Conservation (phyloP, 441 rosid species). For the Adansonia rubrostipa region DNA sequence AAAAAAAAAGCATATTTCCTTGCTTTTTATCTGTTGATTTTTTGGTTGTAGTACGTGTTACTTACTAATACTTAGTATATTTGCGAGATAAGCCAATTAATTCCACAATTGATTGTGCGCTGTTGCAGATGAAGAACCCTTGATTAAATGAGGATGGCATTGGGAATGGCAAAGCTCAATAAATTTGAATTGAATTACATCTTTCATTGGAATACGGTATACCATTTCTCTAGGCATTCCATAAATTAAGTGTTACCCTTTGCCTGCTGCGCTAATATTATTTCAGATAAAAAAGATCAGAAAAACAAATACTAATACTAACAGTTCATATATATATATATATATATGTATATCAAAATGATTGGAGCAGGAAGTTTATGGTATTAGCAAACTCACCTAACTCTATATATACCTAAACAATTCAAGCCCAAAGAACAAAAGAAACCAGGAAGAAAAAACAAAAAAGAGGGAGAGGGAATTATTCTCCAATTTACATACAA, state of each 20-base stretch:
- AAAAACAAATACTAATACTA: background rate
- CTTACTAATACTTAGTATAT: background rate
- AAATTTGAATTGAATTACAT: conserved; percentile 23
- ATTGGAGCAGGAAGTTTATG: conserved; percentile 3
- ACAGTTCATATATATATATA: background rate
- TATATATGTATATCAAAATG: background rate
- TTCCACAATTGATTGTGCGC: background rate
- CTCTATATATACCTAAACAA: conserved; percentile 20
- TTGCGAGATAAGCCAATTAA: background rate
- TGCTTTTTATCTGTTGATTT: background rate
- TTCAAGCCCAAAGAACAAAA: background rate
- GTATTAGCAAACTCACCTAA: background rate
- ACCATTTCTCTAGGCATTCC: conserved; percentile 33
- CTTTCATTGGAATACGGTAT: conserved; percentile 27
- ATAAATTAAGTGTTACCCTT: background rate
- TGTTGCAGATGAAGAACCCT: background rate
- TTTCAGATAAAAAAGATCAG: background rate
- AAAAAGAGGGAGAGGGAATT: too few relatives aligned
- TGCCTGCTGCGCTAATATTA: background rate
- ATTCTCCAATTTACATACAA: conserved; percentile 10
- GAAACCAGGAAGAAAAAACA: background rate
- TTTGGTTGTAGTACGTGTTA: background rate
- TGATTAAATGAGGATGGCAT: background rate
- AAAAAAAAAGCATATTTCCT: background rate
- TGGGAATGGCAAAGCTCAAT: conserved; percentile 23